Conservation (phyloP, 2,329 filamentous ascomycete genomes). For the Parasarocladium wereldwijsianum region DNA sequence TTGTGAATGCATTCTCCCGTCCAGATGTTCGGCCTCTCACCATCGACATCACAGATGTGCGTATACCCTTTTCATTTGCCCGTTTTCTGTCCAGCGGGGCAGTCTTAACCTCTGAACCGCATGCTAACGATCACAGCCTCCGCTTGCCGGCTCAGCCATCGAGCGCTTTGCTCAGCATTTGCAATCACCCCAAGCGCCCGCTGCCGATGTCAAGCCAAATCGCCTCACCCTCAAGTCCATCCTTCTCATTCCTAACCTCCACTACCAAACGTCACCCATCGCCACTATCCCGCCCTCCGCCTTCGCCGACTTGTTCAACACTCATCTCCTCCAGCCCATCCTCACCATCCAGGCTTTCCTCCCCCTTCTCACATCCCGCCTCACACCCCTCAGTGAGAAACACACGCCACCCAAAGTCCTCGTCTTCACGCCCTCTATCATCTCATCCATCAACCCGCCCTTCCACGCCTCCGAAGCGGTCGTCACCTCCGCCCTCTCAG, state of each 20-base stretch:
- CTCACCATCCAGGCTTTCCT: conserved; percentile 80
- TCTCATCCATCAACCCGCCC: conserved; percentile 63
- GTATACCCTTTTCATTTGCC: conserved; percentile 13
- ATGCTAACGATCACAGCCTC: conserved; percentile 33
- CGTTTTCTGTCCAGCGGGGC: too few species aligned
- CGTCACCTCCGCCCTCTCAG: conserved; percentile 72
- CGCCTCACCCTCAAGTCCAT: conserved; percentile 64
- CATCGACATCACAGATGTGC: conserved; percentile 69
- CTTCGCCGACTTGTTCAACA: conserved; percentile 85
- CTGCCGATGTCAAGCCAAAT: conserved; percentile 61
- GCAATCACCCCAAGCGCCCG: conserved; percentile 59
- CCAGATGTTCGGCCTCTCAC: conserved; percentile 69
- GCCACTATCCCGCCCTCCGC: conserved; percentile 71
- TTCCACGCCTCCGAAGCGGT: conserved; percentile 78
- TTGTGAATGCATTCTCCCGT: conserved; percentile 62
- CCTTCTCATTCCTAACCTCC: conserved; percentile 67
- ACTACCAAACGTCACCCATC: conserved; percentile 71
- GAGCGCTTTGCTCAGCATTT: conserved; percentile 59
- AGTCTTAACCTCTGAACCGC: too few species aligned
- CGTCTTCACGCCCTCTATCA: conserved; percentile 66
- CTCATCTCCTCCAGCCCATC: conserved; percentile 79
- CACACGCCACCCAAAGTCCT: conserved; percentile 50
- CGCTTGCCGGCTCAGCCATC: conserved; percentile 52
- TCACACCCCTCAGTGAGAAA: conserved; percentile 36
- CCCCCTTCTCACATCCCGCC: conserved; percentile 54